These are phyloP conservation scores for Xerocomellus chrysenteron DNA, from an alignment of 768 basidiomycete species.

Conservation along the genomic window DNA sequence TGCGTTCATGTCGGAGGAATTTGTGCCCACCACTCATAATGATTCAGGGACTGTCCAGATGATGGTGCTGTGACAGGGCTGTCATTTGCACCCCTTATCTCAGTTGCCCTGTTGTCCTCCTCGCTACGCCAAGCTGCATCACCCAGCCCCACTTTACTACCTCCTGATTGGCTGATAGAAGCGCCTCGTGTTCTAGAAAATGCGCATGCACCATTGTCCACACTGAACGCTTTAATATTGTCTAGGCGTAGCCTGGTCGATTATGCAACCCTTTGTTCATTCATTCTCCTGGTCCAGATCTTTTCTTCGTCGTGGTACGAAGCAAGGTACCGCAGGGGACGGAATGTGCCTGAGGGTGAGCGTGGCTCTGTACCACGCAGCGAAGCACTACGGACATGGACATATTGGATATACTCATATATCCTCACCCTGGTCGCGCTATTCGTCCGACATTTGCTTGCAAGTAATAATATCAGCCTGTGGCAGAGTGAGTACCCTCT, in stretches of 20 bases:
- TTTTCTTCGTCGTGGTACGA: constrained; percentile 78
- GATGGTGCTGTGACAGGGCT: constrained; percentile 86
- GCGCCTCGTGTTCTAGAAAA: constrained; percentile 55
- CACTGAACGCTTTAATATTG: constrained; percentile 54
- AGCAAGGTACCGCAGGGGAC: constrained; percentile 42
- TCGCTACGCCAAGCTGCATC: constrained; percentile 41
- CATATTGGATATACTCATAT: constrained; percentile 65
- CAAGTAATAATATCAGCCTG: constrained; percentile 44
- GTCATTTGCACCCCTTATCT: constrained; percentile 79
- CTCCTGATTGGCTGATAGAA: constrained; percentile 78
- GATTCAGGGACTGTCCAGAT: constrained; percentile 68
- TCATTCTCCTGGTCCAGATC: constrained; percentile 77
- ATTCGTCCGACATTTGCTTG: constrained; percentile 48
- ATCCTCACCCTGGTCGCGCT: constrained; percentile 50
- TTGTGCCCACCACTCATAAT: constrained; percentile 9
- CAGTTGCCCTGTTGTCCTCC: constrained; percentile 63
- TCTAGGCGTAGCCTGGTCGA: constrained; percentile 79
- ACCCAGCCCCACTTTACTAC: constrained; percentile 38
- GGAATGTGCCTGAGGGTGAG: constrained; percentile 59
- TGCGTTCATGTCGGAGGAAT: constrained; percentile 28
- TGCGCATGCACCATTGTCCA: constrained; percentile 40
- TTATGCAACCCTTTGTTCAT: constrained; percentile 76
- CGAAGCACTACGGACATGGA: constrained; percentile 59
- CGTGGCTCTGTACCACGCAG: constrained; percentile 74
- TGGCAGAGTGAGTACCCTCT: constrained; percentile 64